Percentiles rank a stretch among this genome's conserved stretches.
phyloP scores from a whole-genome alignment of 768 basidiomycete species.

The Exidia glandulosa region DNA sequence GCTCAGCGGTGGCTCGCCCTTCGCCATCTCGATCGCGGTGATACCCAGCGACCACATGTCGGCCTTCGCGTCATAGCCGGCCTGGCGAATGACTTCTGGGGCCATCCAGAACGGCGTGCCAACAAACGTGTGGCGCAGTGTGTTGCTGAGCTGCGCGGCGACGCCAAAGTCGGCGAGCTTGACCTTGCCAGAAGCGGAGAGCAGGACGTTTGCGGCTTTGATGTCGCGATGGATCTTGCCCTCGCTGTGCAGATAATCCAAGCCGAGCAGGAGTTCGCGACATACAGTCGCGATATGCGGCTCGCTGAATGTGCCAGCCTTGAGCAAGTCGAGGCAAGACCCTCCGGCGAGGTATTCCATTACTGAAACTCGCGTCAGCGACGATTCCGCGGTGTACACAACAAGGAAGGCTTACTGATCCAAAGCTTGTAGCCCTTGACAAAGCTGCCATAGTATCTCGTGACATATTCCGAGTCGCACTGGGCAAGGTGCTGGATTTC shows the following conservation, averaged over 20 bases:
- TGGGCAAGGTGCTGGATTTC: conserved; percentile 94
- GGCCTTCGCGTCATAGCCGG: conserved; percentile 91
- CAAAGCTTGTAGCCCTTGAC: conserved; percentile 94
- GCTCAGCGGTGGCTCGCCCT: conserved; percentile 90
- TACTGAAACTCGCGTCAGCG: conserved; percentile 25
- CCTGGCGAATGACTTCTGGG: conserved; percentile 94
- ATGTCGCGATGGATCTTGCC: conserved; percentile 98
- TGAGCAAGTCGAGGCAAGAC: conserved; percentile 94
- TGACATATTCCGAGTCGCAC: conserved; percentile 94
- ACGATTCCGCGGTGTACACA: background rate
- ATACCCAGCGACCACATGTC: conserved; percentile 99
- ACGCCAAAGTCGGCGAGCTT: conserved; percentile 99
- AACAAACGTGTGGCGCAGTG: conserved; percentile 92
- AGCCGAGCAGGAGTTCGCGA: conserved; percentile 82
- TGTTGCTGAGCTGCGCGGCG: conserved; percentile 90
- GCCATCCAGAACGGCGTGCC: conserved; percentile 99
- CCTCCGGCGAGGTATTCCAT: conserved; percentile 99
- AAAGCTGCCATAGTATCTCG: conserved; percentile 93
- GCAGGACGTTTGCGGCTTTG: conserved; percentile 92
- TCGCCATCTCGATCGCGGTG: conserved; percentile 96
- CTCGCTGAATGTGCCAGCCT: conserved; percentile 83
- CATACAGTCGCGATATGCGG: conserved; percentile 91
- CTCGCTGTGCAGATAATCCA: conserved; percentile 93
- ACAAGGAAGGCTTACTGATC: conserved; percentile 41
- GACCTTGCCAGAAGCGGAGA: conserved; percentile 84